phyloP scores from a whole-genome alignment of 257 asterid species.

The Solanum paucissectum region DNA sequence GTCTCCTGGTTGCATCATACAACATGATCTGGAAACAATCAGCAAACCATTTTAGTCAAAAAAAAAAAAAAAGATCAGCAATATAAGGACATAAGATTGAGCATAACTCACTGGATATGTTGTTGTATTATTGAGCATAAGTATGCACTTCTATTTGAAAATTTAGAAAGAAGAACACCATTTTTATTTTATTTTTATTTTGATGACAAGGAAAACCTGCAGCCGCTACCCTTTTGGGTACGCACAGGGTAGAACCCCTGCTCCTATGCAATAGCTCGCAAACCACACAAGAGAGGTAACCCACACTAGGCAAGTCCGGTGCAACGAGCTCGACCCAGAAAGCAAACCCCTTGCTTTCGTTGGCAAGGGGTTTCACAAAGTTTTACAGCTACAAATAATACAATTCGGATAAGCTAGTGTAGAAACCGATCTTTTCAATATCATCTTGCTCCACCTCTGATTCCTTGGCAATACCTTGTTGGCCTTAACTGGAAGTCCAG shows the following conservation, averaged over 20 bases:
- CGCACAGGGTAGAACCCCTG: no score
- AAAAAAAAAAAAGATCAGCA: background rate
- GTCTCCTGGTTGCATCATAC: conserved; percentile 54
- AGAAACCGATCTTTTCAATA: background rate
- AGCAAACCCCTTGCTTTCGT: no score
- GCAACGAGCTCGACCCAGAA: no score
- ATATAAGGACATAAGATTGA: background rate
- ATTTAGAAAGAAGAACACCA: background rate
- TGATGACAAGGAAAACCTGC: no score
- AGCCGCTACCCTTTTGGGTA: no score
- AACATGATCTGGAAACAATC: conserved; percentile 46
- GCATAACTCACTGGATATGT: background rate
- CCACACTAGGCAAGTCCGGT: no score
- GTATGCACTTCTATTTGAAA: background rate
- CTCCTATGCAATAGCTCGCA: no score
- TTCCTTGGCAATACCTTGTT: background rate
- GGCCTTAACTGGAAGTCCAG: background rate
- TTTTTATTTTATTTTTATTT: no score
- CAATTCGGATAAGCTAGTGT: background rate
- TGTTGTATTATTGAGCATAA: background rate
- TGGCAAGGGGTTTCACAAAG: background rate
- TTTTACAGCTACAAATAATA: background rate
- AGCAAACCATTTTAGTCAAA: background rate
- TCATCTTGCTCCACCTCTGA: background rate
- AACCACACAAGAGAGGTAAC: no score